phyloP scores from a whole-genome alignment of 441 rosid species.

The Euphorbia corollata region DNA sequence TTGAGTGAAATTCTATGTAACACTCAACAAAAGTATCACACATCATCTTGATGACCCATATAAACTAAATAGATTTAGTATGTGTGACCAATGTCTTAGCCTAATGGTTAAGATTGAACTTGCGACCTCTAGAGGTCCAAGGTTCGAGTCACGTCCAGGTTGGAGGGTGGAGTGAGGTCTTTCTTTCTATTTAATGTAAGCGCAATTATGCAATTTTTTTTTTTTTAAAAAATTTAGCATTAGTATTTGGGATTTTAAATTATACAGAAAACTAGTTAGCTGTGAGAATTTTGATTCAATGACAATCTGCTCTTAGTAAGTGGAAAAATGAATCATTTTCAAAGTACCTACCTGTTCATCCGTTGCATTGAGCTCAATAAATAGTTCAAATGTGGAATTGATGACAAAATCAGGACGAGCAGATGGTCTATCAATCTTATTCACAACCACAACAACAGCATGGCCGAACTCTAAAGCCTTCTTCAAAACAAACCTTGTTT shows the following conservation, averaged over 20 bases:
- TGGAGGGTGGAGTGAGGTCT: too few relatives aligned
- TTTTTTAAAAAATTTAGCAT: too few relatives aligned
- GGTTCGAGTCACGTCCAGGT: too few relatives aligned
- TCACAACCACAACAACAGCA: slow-evolving; percentile 92
- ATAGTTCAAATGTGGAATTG: slow-evolving; percentile 92
- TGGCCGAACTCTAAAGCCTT: slow-evolving; percentile 96
- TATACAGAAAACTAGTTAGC: not conserved
- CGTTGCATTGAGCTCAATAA: slow-evolving; percentile 88
- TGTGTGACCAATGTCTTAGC: too few relatives aligned
- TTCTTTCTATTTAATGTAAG: too few relatives aligned
- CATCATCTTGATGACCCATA: not conserved
- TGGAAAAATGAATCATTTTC: slow-evolving; percentile 4
- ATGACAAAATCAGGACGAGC: slow-evolving; percentile 93
- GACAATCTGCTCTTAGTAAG: not conserved
- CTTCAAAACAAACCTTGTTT: slow-evolving; percentile 92
- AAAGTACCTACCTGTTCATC: slow-evolving; percentile 95
- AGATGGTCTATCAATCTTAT: slow-evolving; percentile 90
- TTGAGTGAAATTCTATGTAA: not conserved
- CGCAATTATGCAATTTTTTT: too few relatives aligned
- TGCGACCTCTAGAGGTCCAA: too few relatives aligned
- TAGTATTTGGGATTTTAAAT: too few relatives aligned
- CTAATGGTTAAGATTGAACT: too few relatives aligned
- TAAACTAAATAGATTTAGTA: too few relatives aligned
- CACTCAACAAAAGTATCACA: not conserved
- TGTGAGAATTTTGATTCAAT: slow-evolving; percentile 3